Evolutionary conservation across 140 eudicot genomes (phyloP), one percentile per base, ranked within the genome.

Genomic region (Ambrosia hybrid): DNA sequence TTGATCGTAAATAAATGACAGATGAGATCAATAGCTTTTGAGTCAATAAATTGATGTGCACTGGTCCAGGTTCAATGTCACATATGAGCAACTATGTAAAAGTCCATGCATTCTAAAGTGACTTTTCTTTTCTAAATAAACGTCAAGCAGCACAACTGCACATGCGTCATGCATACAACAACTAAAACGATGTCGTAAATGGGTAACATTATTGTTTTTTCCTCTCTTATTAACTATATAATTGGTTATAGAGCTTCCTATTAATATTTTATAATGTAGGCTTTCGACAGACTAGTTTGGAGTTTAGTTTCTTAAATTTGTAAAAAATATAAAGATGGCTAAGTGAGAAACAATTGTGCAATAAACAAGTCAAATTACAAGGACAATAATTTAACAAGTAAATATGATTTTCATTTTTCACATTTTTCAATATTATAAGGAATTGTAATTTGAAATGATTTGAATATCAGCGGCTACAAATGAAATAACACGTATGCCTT

Each of bases 1-100:
- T 63, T 62, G 81, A 71, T 52, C 45, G 60, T 46, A 30, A 56
- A 49, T 57, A 36, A 30, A 49, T 69, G 46, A 67, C 2, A 62
- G 70, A 70, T 69, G 59, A 17, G 38, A 68, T 59, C 68, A 68
- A 41, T 39, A 77, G 77, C 53, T 70, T 77, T 77, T 39, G 49
- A 52, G 41, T 71, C 72, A 57, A 76, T 43, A 71, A 77, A 77
- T 62, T 77, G 81, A 77, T 15, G 67, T 71, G 61, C 73, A 70
- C 72, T 63, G 53, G 77, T 63, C 77, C 77, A 77, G 67, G 57
- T 77, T 77, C 81, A 71, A 63, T 71, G 81, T 67, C 68, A 39
- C 41, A 4, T 38, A 5, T 38, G 6, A 38, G 43, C 43, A 38
- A 38, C 76, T 52, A 45, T 53, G 37, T 52, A 45, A 63, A 63